Conservation (phyloP, 2,329 filamentous ascomycete species). For the Myriosclerotinia duriaeana region DNA sequence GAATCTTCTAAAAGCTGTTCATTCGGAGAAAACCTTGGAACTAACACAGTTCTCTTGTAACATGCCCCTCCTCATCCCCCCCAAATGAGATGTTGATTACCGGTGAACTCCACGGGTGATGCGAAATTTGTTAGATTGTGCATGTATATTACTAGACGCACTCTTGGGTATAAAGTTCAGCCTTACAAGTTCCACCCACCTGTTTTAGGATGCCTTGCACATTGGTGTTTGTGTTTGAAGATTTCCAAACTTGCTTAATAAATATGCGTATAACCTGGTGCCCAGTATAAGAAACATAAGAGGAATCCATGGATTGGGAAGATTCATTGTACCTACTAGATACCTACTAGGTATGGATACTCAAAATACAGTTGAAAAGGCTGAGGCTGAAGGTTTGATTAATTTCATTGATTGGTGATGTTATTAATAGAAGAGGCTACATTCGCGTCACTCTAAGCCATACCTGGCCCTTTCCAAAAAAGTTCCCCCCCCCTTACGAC, state of each 20-base stretch:
- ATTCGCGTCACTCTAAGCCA: constrained; percentile 18
- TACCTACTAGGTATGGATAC: neutral
- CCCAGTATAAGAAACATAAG: no score
- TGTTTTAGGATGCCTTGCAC: constrained; percentile 8
- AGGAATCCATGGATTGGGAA: no score
- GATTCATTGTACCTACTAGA: no score
- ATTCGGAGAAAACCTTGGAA: neutral
- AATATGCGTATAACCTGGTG: no score
- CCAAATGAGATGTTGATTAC: neutral
- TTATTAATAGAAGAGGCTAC: constrained; percentile 26
- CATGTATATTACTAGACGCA: constrained; percentile 9
- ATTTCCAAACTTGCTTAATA: no score
- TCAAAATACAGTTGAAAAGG: neutral
- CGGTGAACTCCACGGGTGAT: neutral
- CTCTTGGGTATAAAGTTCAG: constrained; percentile 14
- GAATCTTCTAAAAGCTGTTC: neutral
- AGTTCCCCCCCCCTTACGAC: constrained; percentile 25
- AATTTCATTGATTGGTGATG: constrained; percentile 13
- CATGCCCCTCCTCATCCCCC: neutral
- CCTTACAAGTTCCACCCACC: constrained; percentile 13
- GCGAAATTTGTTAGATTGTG: neutral
- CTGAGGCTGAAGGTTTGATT: constrained; percentile 20
- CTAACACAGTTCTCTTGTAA: neutral
- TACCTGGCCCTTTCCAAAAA: constrained; percentile 21
- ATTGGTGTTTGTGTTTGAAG: neutral